Evolutionary conservation across 2,329 filamentous ascomycete genomes (phyloP).

Genomic region (Pseudogymnoascus sp.): DNA sequence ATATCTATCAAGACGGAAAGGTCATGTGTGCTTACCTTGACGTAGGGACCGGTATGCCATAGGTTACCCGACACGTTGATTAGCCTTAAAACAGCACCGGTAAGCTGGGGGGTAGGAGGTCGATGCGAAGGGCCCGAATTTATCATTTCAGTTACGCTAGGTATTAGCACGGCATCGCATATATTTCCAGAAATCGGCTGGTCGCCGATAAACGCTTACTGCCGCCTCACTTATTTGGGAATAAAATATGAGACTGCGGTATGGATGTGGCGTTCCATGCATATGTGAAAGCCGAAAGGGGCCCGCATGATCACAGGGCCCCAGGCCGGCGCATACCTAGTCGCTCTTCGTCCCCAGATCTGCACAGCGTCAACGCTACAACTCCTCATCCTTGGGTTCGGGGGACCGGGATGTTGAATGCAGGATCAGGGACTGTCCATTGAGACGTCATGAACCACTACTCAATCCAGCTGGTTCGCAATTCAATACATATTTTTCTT

Average conservation of each 20-base stretch:
- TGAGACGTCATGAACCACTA: not conserved
- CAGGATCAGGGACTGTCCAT: not conserved
- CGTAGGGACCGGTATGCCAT: not conserved
- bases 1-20: not conserved
- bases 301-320: slow-evolving; percentile 1
- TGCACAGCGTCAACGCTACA: not conserved
- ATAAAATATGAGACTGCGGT: not conserved
- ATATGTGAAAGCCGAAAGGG: not conserved
- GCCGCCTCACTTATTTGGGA: not conserved
- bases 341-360: not conserved
- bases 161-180: not conserved
- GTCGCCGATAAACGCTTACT: not conserved
- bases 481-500: not conserved
- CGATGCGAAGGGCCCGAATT: not conserved
- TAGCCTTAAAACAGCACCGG: not conserved
- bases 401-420: not conserved
- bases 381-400: not conserved
- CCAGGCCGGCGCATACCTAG: not conserved
- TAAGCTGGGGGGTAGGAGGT: not conserved
- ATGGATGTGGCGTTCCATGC: not conserved
- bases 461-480: not conserved
- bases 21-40: slow-evolving; percentile 5
- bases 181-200: not conserved
- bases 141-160: not conserved
- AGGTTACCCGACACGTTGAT: not conserved